Percentiles rank a stretch among this genome's conserved stretches.
phyloP scores from a whole-genome alignment of 1,139 yeast genomes.

The Pichia sp. region DNA sequence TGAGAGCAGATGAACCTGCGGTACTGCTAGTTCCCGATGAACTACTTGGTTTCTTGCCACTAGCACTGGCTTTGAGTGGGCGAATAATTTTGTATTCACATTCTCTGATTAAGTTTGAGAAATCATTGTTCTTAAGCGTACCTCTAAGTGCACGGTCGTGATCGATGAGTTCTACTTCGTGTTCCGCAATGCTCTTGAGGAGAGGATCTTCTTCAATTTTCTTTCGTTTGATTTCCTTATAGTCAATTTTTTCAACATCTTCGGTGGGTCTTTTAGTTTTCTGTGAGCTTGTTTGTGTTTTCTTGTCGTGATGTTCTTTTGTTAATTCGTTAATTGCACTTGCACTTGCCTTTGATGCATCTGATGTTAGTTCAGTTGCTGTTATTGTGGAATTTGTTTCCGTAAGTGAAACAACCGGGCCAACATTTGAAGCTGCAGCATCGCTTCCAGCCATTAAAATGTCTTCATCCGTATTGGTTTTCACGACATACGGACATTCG shows the following conservation, averaged over 20 bases:
- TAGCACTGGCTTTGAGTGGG: conserved; percentile 7
- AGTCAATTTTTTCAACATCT: conserved; percentile 17
- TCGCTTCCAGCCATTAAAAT: not conserved
- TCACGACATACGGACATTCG: conserved; percentile 41
- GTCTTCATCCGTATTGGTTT: not conserved
- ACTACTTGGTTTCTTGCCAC: not conserved
- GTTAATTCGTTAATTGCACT: not conserved
- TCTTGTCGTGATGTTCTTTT: not conserved
- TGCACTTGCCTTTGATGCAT: not conserved
- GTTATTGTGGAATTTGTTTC: not conserved
- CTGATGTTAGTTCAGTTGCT: not conserved
- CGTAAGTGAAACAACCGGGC: conserved; percentile 1
- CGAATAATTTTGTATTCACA: conserved; percentile 51
- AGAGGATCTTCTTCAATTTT: conserved; percentile 46
- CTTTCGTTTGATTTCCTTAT: conserved; percentile 12
- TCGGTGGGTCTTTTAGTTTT: conserved; percentile 3
- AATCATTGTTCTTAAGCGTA: conserved; percentile 55
- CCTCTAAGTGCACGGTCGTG: conserved; percentile 83
- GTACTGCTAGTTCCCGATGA: not conserved
- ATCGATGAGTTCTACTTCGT: conserved; percentile 65
- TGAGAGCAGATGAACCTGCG: too few relatives aligned
- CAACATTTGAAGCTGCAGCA: not conserved
- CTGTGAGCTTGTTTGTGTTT: not conserved
- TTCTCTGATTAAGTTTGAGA: conserved; percentile 65
- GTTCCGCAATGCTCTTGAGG: conserved; percentile 43